Evolutionary conservation across 495 filamentous ascomycete genomes (phyloP), one percentile per base, ranked within the genome.

Genomic region (Podospora pseudopauciseta): DNA sequence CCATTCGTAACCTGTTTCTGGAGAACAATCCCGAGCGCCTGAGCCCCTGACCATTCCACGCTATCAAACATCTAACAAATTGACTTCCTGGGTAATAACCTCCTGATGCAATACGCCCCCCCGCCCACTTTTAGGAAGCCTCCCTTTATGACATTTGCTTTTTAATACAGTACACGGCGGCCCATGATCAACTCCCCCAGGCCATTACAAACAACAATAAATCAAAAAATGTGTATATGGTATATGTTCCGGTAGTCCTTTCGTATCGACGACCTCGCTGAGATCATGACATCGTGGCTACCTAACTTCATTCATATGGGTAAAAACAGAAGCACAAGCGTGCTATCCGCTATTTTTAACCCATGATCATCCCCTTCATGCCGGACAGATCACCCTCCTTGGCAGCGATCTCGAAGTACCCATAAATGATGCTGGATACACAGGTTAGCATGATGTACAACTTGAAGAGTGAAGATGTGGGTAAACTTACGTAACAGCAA

Each of bases 361-460:
- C 85, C 85, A 87, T 87, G 66, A 95, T 88, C 85, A 94, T 92
- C 28, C 93, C 94, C 83, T 95, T 96, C 80, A 97, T 88, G 68
- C 93, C 93, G 60, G 88, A 86, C 75, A 97, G 90, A 77, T 97
- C 96, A 68, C 95, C 95, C 81, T 99, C 96, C 78, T 97, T 97
- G 72, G 96, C 96, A 27, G 96, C 96, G 75, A 98, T 98, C 79
- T 99, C 96, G 75, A 99, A 98, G 82, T 98, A 98, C 68, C 93
- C 91, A 78, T 98, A 98, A 81, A 98, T 98, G 77, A 98, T 98
- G 39, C 93, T 97, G 68, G 44, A 39, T 20, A 69, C 18, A 23
- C 23, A 0, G 5, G 73, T 80, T 74, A 82, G 80, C 65, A 55
- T 15, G 20, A 58, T 28, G 19, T 15, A 23, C 64, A 34, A 5